Evolutionary conservation across 768 basidiomycete species (phyloP).

Genomic region (Suillus luteus): DNA sequence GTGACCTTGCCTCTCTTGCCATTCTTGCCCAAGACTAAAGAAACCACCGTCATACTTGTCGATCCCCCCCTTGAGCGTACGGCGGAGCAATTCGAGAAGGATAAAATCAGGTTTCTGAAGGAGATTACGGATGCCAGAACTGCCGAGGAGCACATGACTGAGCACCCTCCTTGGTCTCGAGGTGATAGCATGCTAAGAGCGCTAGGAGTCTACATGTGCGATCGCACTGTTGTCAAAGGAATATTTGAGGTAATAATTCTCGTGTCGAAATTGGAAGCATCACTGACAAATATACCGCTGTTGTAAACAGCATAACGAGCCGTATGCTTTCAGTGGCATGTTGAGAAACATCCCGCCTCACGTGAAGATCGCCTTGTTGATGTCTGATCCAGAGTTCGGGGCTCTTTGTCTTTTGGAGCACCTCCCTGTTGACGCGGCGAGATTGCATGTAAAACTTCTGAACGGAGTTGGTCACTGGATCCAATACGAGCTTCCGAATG

Average conservation of each 20-base stretch:
- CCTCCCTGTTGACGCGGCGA: constrained; percentile 11
- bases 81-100: not conserved
- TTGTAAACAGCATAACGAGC: constrained; percentile 1
- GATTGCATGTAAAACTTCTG: constrained; percentile 13
- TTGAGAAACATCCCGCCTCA: not conserved
- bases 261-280: not conserved
- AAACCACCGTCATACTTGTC: not conserved
- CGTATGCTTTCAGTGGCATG: constrained; percentile 10
- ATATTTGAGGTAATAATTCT: not conserved
- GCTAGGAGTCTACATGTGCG: constrained; percentile 8
- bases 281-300: not conserved
- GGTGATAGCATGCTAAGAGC: not conserved
- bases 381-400: constrained; percentile 3
- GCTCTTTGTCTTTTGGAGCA: not conserved
- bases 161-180: constrained; percentile 5
- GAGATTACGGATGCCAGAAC: constrained; percentile 2
- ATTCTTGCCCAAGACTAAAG: not conserved
- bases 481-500: constrained; percentile 17
- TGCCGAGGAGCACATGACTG: constrained; percentile 1
- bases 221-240: not conserved
- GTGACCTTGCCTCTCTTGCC: constrained; percentile 16
- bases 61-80: not conserved
- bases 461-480: constrained; percentile 20
- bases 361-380: constrained; percentile 3
- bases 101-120: not conserved